A percentile compares a stretch with the other conserved stretches of the same genome.
phyloP scores from a whole-genome alignment of 768 basidiomycete species.

The Filobasidium wieringae region DNA sequence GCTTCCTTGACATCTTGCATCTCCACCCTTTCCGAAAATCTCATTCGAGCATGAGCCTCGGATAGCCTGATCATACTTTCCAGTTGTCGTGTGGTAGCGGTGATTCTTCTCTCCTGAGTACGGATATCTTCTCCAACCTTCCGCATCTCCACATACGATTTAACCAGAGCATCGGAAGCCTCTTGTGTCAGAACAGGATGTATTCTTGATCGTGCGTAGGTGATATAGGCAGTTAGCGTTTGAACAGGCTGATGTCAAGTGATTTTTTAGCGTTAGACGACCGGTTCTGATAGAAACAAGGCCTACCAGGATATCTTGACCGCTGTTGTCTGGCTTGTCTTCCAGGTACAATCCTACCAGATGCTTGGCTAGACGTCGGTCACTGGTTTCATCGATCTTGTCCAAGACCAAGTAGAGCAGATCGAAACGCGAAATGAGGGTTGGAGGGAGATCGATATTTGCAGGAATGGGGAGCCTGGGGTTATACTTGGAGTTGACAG shows the following conservation, averaged over 20 bases:
- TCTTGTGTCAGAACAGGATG: constrained; percentile 76
- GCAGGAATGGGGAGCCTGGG: constrained; percentile 78
- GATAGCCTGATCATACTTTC: constrained; percentile 93
- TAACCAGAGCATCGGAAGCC: constrained; percentile 71
- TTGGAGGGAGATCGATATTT: constrained; percentile 96
- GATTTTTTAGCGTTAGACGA: background rate
- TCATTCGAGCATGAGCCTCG: constrained; percentile 94
- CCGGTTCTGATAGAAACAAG: background rate
- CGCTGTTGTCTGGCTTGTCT: constrained; percentile 59
- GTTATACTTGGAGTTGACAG: constrained; percentile 90
- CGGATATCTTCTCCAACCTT: constrained; percentile 80
- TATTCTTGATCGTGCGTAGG: constrained; percentile 74
- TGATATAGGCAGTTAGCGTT: constrained; percentile 85
- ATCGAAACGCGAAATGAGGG: constrained; percentile 94
- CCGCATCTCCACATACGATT: constrained; percentile 85
- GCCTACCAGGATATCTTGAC: constrained; percentile 65
- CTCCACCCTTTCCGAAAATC: constrained; percentile 77
- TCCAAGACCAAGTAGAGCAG: constrained; percentile 90
- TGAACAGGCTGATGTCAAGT: constrained; percentile 58
- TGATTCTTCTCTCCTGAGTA: constrained; percentile 81
- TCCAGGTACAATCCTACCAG: constrained; percentile 88
- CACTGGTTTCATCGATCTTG: constrained; percentile 76
- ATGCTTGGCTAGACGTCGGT: constrained; percentile 79
- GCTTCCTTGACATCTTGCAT: constrained; percentile 80
- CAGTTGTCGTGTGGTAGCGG: constrained; percentile 91